Base-by-base conservation (phyloP, 1,284 basidiomycete genomes). In the Wolfiporia cocos region DNA sequence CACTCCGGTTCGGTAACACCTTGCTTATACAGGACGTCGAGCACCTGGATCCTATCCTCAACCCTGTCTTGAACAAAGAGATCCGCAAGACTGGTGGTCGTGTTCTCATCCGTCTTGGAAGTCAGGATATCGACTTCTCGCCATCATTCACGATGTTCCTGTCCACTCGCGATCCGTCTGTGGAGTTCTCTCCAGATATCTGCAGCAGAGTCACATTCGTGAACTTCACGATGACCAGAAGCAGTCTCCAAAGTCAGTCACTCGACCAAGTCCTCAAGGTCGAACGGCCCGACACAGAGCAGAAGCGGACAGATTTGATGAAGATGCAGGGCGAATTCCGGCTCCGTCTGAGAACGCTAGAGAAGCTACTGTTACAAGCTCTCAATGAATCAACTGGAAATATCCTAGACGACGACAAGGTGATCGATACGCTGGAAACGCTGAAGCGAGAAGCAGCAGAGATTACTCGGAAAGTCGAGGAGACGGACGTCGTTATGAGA, bases 61-160 rank as follows among this genome's bases (percentile, higher is more conserved):
- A 99, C 57, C 90, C 95, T 2, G 93, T 99, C 15, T 77, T 99
- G 48, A 99, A 99, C 74, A 92, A 86, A 59, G 96, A 99, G 67
- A 89, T 98, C 34, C 79, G 95, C 30, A 80, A 92, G 31, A 94
- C 92, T 3, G 96, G 96, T 41, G 96, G 96, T 33, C 92, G 96
- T 64, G 93, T 99, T 10, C 80, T 99, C 36, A 98, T 99, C 55
- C 89, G 96, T 36, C 75, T 99, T 20, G 96, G 96, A n/a, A 96
- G 77, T 60, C 95, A 99, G 67, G 97, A 99, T 53, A 98, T 99
- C 61, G 96, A 99, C 65, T 99, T 98, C 64, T 98, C 95, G 0
- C 96, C 97, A 3, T 86, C 94, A 10, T 99, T 99, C 74, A 95
- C 91, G 9, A 95, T 99, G 91, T 99, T 99, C 78, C 74, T 99